phyloP scores from a whole-genome alignment of 2,329 filamentous ascomycete genomes.

The Fusarium mangiferae region DNA sequence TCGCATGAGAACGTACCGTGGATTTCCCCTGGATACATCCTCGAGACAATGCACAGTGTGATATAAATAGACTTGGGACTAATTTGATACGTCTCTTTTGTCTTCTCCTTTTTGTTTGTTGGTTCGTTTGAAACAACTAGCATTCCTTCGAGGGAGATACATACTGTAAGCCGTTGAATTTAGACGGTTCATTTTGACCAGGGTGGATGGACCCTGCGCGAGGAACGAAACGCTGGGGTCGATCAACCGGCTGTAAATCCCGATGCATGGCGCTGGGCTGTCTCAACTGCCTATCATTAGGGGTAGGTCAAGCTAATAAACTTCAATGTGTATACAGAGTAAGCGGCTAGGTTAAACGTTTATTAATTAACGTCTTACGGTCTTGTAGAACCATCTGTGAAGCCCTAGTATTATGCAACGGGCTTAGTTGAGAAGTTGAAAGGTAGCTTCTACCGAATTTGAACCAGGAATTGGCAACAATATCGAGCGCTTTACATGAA shows the following conservation, averaged over 20 bases:
- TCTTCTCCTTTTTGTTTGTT: neutral
- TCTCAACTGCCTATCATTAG: constrained; percentile 9
- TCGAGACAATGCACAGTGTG: constrained; percentile 9
- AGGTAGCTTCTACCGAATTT: neutral
- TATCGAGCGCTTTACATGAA: neutral
- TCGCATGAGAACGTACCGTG: constrained; percentile 30
- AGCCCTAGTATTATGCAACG: constrained; percentile 16
- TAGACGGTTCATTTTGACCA: constrained; percentile 10
- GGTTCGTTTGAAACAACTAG: constrained; percentile 1
- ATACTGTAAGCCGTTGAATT: constrained; percentile 15
- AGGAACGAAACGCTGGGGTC: constrained; percentile 11
- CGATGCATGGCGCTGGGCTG: constrained; percentile 21
- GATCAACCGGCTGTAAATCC: constrained; percentile 31
- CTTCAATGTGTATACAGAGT: neutral
- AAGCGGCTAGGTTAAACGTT: constrained; percentile 2
- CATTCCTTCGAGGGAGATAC: constrained; percentile 2
- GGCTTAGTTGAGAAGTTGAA: neutral
- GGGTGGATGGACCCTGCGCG: constrained; percentile 33
- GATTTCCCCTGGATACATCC: constrained; percentile 2
- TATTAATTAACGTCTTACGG: neutral
- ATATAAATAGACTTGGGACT: neutral
- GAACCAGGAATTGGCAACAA: neutral
- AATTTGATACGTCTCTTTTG: neutral
- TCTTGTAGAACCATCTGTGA: constrained; percentile 8
- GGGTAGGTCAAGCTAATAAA: neutral